A percentile compares a stretch with the other conserved stretches of the same genome.
phyloP scores from a whole-genome alignment of 306 rosid genomes.

The Trifolium repens region DNA sequence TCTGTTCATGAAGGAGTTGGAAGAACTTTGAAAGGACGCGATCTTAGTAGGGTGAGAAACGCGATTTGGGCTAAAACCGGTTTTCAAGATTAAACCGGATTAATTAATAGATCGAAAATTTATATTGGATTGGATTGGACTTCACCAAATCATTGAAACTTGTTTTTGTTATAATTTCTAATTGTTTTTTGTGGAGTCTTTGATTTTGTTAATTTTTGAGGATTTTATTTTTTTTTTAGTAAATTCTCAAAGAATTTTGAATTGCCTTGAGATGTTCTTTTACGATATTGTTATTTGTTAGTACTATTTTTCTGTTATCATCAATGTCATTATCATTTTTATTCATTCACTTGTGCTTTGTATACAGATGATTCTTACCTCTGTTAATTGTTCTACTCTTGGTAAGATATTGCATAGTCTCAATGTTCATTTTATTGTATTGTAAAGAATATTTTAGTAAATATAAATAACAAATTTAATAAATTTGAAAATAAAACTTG shows the following conservation, averaged over 20 bases:
- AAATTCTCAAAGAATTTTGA: constrained; percentile 6
- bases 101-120: neutral
- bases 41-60: constrained; percentile 85
- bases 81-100: constrained; percentile 59
- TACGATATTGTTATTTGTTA: neutral
- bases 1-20: constrained; percentile 93
- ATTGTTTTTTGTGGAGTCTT: constrained; percentile 9
- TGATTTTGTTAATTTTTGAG: neutral
- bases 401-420: too few relatives aligned
- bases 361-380: too few relatives aligned
- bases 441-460: too few relatives aligned
- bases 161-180: neutral
- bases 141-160: neutral
- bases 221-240: neutral
- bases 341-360: too few relatives aligned
- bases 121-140: neutral
- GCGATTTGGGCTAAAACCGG: constrained; percentile 93
- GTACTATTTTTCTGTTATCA: neutral
- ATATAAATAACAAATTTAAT: too few relatives aligned
- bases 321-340: neutral
- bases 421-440: too few relatives aligned
- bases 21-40: constrained; percentile 88
- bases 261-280: neutral
- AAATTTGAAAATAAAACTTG: neutral
- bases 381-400: too few relatives aligned